A percentile compares a stretch with the other conserved stretches of the same genome.
These are phyloP conservation scores for Teunomyces lycoperdinae DNA, from an alignment of 805 yeast genomes.

Conservation along the genomic window DNA sequence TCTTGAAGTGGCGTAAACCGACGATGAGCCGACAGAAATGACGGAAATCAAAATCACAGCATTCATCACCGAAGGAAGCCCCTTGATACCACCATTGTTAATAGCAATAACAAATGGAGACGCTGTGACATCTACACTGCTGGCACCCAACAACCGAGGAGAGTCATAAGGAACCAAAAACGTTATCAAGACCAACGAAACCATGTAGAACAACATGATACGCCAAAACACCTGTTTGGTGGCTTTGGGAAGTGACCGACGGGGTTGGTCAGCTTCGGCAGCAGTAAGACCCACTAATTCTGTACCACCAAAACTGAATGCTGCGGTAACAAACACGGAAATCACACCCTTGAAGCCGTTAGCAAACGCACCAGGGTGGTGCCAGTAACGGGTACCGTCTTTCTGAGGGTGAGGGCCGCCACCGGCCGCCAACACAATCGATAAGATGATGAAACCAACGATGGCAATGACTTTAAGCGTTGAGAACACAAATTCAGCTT, in stretches of 20 bases:
- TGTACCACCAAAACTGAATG: slow-evolving; percentile 41
- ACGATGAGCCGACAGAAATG: slow-evolving; percentile 68
- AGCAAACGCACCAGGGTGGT: slow-evolving; percentile 54
- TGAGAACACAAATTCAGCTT: slow-evolving; percentile 52
- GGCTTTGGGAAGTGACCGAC: slow-evolving; percentile 37
- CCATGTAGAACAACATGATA: slow-evolving; percentile 38
- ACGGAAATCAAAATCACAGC: slow-evolving; percentile 67
- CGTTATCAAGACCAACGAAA: slow-evolving; percentile 23
- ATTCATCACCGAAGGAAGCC: slow-evolving; percentile 63
- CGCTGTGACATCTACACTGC: slow-evolving; percentile 56
- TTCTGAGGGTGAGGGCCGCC: slow-evolving; percentile 51
- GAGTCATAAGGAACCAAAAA: slow-evolving; percentile 23
- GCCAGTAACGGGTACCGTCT: slow-evolving; percentile 51
- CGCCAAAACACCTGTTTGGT: slow-evolving; percentile 44
- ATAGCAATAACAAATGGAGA: slow-evolving; percentile 81
- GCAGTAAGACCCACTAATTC: slow-evolving; percentile 42
- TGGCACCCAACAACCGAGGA: slow-evolving; percentile 37
- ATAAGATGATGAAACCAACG: slow-evolving; percentile 45
- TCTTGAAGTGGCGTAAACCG: slow-evolving; percentile 70
- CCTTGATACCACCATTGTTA: slow-evolving; percentile 58
- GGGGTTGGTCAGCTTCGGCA: slow-evolving; percentile 39
- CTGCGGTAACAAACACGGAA: slow-evolving; percentile 40
- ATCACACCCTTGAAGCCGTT: slow-evolving; percentile 44
- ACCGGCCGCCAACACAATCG: slow-evolving; percentile 49
- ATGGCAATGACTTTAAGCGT: slow-evolving; percentile 48